Conservation (phyloP, 208 protist species). For the Vickermania spadyakhi region DNA sequence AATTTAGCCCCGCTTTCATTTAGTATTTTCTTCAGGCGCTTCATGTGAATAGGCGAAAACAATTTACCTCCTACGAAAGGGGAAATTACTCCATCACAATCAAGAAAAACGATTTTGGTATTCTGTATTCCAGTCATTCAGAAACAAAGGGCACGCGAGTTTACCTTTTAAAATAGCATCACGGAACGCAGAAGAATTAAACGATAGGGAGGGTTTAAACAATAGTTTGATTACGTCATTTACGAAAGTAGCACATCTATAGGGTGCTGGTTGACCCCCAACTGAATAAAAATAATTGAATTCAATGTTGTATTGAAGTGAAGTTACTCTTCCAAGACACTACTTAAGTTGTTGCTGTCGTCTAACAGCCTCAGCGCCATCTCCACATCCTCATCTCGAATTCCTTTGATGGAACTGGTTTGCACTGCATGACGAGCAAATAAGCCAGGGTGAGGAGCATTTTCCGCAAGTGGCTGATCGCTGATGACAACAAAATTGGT, state of each 20-base stretch:
- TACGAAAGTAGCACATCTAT: too few relatives aligned
- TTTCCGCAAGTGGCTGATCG: conserved; percentile 40
- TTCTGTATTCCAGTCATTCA: too few relatives aligned
- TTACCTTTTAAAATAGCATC: too few relatives aligned
- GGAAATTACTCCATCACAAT: conserved; percentile 71
- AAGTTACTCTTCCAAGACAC: too few relatives aligned
- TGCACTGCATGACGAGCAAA: conserved; percentile 47
- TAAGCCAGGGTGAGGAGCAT: conserved; percentile 37
- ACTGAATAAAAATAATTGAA: too few relatives aligned
- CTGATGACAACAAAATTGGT: conserved; percentile 69
- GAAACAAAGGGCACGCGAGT: too few relatives aligned
- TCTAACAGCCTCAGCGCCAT: conserved; percentile 28
- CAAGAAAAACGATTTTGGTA: conserved; percentile 61
- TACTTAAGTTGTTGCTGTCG: conserved; percentile 60
- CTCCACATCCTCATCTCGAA: conserved; percentile 40
- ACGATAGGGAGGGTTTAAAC: too few relatives aligned
- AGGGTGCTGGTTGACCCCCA: too few relatives aligned
- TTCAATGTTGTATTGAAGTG: too few relatives aligned
- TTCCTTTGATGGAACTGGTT: conserved; percentile 33
- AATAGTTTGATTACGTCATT: too few relatives aligned
- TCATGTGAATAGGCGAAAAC: conserved; percentile 35
- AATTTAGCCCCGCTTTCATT: conserved; percentile 44
- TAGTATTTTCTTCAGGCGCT: conserved; percentile 30
- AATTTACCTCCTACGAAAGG: conserved; percentile 30
- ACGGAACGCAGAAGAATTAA: too few relatives aligned